phyloP scores from a whole-genome alignment of 2,329 filamentous ascomycete species.

The Diplocarpon rosae region DNA sequence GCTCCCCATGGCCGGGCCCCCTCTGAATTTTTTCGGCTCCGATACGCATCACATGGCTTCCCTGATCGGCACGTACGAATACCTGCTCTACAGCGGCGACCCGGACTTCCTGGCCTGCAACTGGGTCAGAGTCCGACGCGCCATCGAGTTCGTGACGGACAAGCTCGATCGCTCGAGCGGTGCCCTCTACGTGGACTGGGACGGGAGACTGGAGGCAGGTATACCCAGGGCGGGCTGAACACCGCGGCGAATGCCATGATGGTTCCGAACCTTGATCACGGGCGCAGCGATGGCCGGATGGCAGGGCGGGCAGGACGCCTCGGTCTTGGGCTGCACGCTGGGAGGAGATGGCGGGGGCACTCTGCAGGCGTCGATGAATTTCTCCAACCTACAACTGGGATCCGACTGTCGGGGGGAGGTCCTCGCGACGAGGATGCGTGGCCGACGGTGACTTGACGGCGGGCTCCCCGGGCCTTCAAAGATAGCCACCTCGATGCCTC shows the following conservation, averaged over 20 bases:
- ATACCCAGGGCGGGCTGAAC: constrained; percentile 18
- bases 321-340: constrained; percentile 4
- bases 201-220: constrained; percentile 18
- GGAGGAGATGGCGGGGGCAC: constrained; percentile 6
- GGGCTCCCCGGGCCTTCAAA: constrained; percentile 32
- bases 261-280: constrained; percentile 36
- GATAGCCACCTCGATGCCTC: constrained; percentile 34
- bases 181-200: constrained; percentile 14
- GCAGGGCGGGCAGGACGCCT: constrained; percentile 29
- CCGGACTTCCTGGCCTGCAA: constrained; percentile 34
- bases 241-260: constrained; percentile 19
- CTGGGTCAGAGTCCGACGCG: constrained; percentile 38
- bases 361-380: constrained; percentile 14
- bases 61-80: constrained; percentile 47
- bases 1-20: constrained; percentile 40
- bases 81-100: constrained; percentile 44
- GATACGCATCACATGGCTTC: constrained; percentile 49
- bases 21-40: constrained; percentile 29
- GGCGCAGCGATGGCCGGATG: constrained; percentile 35
- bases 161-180: constrained; percentile 30
- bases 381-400: constrained; percentile 11
- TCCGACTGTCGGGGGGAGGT: constrained; percentile 9
- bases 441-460: constrained; percentile 8
- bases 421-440: not conserved
- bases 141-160: constrained; percentile 34